Evolutionary conservation across 176 grass and related monocot genomes (phyloP).

Genomic region (Guadua angustifolia): DNA sequence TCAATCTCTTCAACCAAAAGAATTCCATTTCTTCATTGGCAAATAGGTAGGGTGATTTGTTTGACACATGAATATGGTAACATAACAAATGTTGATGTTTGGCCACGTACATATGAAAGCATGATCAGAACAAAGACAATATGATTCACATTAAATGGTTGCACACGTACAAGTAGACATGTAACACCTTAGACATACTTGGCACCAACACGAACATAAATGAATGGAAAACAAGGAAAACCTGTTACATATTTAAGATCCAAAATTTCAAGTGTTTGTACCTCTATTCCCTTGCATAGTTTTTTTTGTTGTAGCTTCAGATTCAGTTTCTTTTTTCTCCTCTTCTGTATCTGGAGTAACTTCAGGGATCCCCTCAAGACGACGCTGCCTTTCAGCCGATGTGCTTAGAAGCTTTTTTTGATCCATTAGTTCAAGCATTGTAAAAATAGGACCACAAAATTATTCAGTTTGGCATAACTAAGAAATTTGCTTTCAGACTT

Average conservation of each 20-base stretch:
- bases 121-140: too few species aligned
- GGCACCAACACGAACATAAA: conserved; percentile 21
- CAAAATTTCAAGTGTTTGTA: conserved; percentile 29
- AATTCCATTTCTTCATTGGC: too few species aligned
- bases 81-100: too few species aligned
- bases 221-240: conserved; percentile 35
- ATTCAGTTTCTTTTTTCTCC: conserved; percentile 44
- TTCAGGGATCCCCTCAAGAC: conserved; percentile 67
- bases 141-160: too few species aligned
- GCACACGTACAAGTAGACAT: too few species aligned
- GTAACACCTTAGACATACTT: not conserved
- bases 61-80: too few species aligned
- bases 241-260: not conserved
- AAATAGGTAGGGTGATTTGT: too few species aligned
- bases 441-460: conserved; percentile 43
- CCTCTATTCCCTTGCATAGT: conserved; percentile 51
- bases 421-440: conserved; percentile 53
- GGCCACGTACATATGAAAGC: too few species aligned
- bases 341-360: conserved; percentile 57
- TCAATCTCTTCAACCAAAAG: too few species aligned
- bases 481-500: too few species aligned
- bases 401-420: conserved; percentile 56
- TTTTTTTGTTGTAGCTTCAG: conserved; percentile 22
- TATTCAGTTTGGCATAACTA: conserved; percentile 1
- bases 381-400: conserved; percentile 65